Percentiles rank a stretch among this genome's conserved stretches.
phyloP scores from a whole-genome alignment of 108 stramenopile genomes.

The Cyclotella distinguenda region DNA sequence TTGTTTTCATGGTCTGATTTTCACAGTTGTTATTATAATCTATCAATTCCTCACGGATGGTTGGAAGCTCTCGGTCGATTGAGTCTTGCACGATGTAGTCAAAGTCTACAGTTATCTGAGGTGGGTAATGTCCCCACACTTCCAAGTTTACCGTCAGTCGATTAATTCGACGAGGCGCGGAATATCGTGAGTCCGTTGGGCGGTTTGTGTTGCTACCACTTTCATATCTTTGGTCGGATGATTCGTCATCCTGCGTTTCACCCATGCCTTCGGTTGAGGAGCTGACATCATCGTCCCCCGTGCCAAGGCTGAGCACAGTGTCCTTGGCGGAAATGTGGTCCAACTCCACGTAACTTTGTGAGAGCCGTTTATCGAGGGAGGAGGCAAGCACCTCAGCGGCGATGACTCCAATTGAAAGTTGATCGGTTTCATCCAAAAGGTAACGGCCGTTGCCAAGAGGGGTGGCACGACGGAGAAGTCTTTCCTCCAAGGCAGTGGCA shows the following conservation, averaged over 20 bases:
- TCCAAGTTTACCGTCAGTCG: conserved; percentile 13
- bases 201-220: background rate
- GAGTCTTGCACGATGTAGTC: conserved; percentile 27
- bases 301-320: background rate
- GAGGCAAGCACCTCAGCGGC: conserved; percentile 16
- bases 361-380: background rate
- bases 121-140: conserved; percentile 21
- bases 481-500: background rate
- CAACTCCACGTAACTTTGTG: background rate
- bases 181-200: background rate
- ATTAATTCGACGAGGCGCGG: background rate
- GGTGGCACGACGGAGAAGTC: background rate
- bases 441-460: background rate
- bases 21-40: conserved; percentile 18
- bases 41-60: conserved; percentile 10
- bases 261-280: background rate
- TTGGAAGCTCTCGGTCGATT: conserved; percentile 1
- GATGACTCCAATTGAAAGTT: conserved; percentile 13
- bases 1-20: conserved; percentile 3
- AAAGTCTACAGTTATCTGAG: conserved; percentile 15
- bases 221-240: too few species aligned
- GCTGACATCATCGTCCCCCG: background rate
- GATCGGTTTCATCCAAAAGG: conserved; percentile 3
- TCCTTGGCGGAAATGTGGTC: conserved; percentile 15
- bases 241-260: too few species aligned